Evolutionary conservation across 441 rosid species (phyloP), one percentile per base, ranked within the genome.

Genomic region (Syzygium malaccense): DNA sequence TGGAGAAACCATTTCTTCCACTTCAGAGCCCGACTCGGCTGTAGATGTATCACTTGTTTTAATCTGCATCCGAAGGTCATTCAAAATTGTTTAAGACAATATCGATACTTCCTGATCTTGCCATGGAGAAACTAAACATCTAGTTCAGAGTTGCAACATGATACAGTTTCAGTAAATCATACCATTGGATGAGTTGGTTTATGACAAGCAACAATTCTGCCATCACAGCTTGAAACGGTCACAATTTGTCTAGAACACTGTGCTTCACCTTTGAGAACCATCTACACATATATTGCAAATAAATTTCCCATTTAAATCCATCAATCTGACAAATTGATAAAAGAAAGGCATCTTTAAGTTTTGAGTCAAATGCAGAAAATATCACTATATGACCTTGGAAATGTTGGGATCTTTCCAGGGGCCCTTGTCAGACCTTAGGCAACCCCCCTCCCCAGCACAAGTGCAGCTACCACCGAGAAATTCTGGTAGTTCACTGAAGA

Each of bases 391-490:
- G 86, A 89, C 90, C 88, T 89, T 86, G 66, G 68, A 83, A 49
- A 89, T 89, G 37, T 84, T 58, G 23, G 88, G 90, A 85, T 86
- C 68, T 32, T 86, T 86, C 90, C 90, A 89, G 10, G 90, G 90
- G 23, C 90, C 90, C 80, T 89, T 89, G 55, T 89, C 90, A 53
- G 88, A 89, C 80, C 33, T 85, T 37, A 86, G 88, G 80, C 90
- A 89, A 20, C 88, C 88, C 30, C 88, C 90, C 49, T 37, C 25
- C 15, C 30, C 83, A 28, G 87, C 25, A 30, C 90, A 89, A 56
- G 86, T 79, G 86, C 90, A 89, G 90, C 54, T 89, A 33, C 90
- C 90, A 1, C 90, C 90, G 2, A 89, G 90, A 62, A 89, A 89
- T 86, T 89, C 88, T 20, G 90, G 90, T 60, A 89, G 86, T 85